Evolutionary conservation across 108 stramenopile species (phyloP).

Genomic region (Epithemia pelagica): DNA sequence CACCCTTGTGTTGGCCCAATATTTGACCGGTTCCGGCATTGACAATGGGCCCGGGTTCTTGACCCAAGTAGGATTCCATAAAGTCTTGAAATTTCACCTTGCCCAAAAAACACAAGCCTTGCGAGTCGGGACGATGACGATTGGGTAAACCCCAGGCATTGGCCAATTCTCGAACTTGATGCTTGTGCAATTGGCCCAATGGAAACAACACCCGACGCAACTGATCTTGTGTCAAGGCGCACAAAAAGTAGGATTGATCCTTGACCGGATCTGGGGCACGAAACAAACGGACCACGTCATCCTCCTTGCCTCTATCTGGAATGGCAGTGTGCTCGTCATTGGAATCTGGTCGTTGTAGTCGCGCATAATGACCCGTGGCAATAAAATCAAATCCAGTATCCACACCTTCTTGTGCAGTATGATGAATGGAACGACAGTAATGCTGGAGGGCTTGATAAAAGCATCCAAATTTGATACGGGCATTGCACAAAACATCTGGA

Average conservation of each 20-base stretch:
- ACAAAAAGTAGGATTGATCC: conserved; percentile 97
- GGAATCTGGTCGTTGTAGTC: conserved; percentile 36
- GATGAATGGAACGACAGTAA: not conserved
- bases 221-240: conserved; percentile 84
- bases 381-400: conserved; percentile 65
- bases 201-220: conserved; percentile 82
- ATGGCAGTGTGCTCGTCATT: not conserved
- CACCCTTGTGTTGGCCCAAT: conserved; percentile 85
- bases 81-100: conserved; percentile 95
- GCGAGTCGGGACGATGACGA: conserved; percentile 81
- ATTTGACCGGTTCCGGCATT: conserved; percentile 73
- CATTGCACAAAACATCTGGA: conserved; percentile 97
- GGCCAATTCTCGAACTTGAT: conserved; percentile 85
- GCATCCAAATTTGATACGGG: conserved; percentile 93
- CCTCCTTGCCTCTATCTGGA: conserved; percentile 4
- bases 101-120: conserved; percentile 93
- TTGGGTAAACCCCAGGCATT: conserved; percentile 87
- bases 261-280: conserved; percentile 91
- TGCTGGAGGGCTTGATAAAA: conserved; percentile 74
- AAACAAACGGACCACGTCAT: conserved; percentile 52
- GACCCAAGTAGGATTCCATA: conserved; percentile 80
- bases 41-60: conserved; percentile 68
- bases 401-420: not conserved
- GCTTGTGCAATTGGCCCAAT: conserved; percentile 85
- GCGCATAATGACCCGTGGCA: conserved; percentile 95